Percentiles rank a stretch among this genome's conserved stretches.
phyloP scores from a whole-genome alignment of 2,329 filamentous ascomycete species.

The Penicillium sp. region DNA sequence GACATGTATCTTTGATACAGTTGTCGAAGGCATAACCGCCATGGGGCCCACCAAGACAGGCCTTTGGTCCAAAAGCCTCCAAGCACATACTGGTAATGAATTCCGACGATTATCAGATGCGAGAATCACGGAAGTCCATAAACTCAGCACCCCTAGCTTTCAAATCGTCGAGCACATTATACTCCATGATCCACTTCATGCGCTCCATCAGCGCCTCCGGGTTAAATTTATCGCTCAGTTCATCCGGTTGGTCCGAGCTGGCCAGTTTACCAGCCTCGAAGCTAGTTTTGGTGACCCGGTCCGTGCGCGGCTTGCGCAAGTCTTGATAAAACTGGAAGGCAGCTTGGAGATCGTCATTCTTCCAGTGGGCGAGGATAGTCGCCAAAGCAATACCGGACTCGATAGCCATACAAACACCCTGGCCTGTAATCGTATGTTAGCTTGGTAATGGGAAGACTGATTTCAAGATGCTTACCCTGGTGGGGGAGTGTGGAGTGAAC shows the following conservation, averaged over 20 bases:
- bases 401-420: slow-evolving; percentile 39
- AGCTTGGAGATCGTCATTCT: slow-evolving; percentile 24
- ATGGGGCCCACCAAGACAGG: too few species aligned
- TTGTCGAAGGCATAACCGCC: too few species aligned
- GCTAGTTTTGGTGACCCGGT: slow-evolving; percentile 37
- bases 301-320: slow-evolving; percentile 39
- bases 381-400: slow-evolving; percentile 37
- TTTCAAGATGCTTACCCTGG: slow-evolving; percentile 24
- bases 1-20: too few species aligned
- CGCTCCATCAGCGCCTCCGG: slow-evolving; percentile 30
- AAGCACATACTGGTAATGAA: too few species aligned
- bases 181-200: slow-evolving; percentile 43
- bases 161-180: slow-evolving; percentile 36
- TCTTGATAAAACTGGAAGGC: slow-evolving; percentile 40
- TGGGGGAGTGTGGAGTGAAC: slow-evolving; percentile 39
- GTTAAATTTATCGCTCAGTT: slow-evolving; percentile 30
- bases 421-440: slow-evolving; percentile 19
- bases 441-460: too few species aligned
- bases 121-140: slow-evolving; percentile 21
- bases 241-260: slow-evolving; percentile 35
- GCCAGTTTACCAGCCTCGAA: slow-evolving; percentile 40
- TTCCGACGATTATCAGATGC: slow-evolving; percentile 3
- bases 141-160: slow-evolving; percentile 20
- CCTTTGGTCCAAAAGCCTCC: too few species aligned
- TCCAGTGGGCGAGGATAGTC: slow-evolving; percentile 34